Percentiles rank a stretch among this genome's conserved stretches.
Evolutionary conservation across 768 basidiomycete genomes (phyloP).

Genomic region (Artomyces pyxidatus): DNA sequence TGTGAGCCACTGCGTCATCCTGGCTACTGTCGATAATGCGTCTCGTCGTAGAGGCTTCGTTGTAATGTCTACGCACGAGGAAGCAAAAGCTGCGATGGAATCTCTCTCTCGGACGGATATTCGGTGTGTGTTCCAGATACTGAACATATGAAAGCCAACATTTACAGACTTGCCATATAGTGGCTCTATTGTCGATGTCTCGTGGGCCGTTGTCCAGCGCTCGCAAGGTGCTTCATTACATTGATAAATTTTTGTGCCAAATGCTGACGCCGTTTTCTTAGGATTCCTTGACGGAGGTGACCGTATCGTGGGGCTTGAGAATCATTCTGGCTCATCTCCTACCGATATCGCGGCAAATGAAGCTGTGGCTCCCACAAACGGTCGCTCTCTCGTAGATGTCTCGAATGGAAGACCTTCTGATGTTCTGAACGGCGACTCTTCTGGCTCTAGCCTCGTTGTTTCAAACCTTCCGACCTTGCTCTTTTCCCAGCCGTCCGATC

Average conservation of each 20-base stretch:
- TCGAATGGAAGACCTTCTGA: not conserved
- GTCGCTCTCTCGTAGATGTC: constrained; percentile 1
- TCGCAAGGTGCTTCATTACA: constrained; percentile 50
- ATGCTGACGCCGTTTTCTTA: constrained; percentile 18
- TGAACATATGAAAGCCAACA: no score
- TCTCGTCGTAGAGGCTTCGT: constrained; percentile 79
- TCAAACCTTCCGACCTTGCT: constrained; percentile 57
- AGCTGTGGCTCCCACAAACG: constrained; percentile 1
- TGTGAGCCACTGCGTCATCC: constrained; percentile 70
- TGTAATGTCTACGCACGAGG: constrained; percentile 68
- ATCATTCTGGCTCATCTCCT: constrained; percentile 26
- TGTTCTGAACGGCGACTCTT: not conserved
- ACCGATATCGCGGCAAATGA: not conserved
- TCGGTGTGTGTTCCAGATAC: constrained; percentile 52
- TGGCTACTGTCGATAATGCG: constrained; percentile 78
- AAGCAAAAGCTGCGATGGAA: constrained; percentile 64
- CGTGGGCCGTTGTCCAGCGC: constrained; percentile 84
- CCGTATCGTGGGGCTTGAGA: constrained; percentile 54
- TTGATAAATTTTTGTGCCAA: constrained; percentile 5
- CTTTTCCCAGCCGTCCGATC: constrained; percentile 58
- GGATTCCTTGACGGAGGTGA: constrained; percentile 81
- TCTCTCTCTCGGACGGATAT: constrained; percentile 59
- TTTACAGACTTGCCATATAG: constrained; percentile 28
- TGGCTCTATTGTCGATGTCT: constrained; percentile 71
- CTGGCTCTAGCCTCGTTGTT: constrained; percentile 39